These are phyloP conservation scores for Marasmius sp. DNA, from an alignment of 1,284 basidiomycete genomes.

Conservation along the genomic window DNA sequence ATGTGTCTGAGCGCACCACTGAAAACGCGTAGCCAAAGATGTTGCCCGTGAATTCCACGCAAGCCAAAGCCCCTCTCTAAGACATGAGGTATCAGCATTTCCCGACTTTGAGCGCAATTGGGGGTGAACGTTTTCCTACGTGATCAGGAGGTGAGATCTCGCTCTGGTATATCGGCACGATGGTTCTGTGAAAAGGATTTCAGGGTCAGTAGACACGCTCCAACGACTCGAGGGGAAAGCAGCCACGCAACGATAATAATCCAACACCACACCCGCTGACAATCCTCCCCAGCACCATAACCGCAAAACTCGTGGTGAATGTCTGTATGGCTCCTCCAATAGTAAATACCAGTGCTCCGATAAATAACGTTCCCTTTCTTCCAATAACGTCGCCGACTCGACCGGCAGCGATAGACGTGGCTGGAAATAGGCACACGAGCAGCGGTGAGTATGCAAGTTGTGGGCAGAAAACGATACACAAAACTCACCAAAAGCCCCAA, in stretches of 20 bases:
- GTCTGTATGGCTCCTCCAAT: constrained; percentile 91
- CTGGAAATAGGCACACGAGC: constrained; percentile 35
- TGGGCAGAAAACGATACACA: neutral
- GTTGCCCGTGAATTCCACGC: constrained; percentile 96
- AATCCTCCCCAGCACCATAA: constrained; percentile 90
- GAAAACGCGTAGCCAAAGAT: constrained; percentile 92
- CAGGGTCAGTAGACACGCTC: neutral
- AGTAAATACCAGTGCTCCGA: constrained; percentile 86
- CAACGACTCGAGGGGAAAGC: neutral
- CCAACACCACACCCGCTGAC: constrained; percentile 94
- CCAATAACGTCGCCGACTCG: constrained; percentile 87
- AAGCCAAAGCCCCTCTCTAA: constrained; percentile 83
- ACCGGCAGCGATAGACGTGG: constrained; percentile 91
- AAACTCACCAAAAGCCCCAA: constrained; percentile 84
- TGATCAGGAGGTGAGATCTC: constrained; percentile 95
- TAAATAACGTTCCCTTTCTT: constrained; percentile 83
- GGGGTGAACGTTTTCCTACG: constrained; percentile 39
- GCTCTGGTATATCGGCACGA: constrained; percentile 97
- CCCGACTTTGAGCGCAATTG: neutral
- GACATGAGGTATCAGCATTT: neutral
- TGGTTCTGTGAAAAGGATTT: constrained; percentile 58
- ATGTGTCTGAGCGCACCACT: constrained; percentile 61
- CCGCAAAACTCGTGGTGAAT: constrained; percentile 77
- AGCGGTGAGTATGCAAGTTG: neutral
- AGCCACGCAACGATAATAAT: constrained; percentile 72